phyloP scores from a whole-genome alignment of 106 monocot species.

The Dendrobium huoshanense region DNA sequence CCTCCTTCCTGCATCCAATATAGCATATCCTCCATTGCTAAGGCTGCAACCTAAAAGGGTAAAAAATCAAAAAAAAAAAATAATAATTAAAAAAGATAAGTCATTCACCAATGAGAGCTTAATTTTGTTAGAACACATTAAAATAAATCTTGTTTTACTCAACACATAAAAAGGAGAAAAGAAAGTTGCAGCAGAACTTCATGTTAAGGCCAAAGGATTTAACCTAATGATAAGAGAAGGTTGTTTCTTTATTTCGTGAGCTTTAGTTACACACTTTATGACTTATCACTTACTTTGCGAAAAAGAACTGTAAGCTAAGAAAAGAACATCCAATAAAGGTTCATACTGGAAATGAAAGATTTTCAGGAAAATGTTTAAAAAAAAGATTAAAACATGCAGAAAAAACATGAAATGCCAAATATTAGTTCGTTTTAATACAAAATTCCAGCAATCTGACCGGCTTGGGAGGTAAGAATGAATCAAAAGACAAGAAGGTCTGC shows the following conservation, averaged over 20 bases:
- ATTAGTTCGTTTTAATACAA: background rate
- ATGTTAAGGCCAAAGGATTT: background rate
- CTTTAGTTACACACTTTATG: no score
- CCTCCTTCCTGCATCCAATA: constrained; percentile 99
- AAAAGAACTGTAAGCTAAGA: background rate
- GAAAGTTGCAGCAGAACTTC: background rate
- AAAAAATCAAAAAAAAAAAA: background rate
- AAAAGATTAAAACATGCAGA: background rate
- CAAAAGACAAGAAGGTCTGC: background rate
- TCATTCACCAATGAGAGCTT: background rate
- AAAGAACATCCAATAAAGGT: background rate
- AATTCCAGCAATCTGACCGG: background rate
- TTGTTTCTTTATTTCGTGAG: no score
- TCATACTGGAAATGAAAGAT: background rate
- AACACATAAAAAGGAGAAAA: background rate
- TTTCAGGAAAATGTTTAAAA: background rate
- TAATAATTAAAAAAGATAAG: background rate
- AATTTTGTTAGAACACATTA: background rate
- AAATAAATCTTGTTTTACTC: background rate
- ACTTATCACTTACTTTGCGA: no score
- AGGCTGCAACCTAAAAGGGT: constrained; percentile 71
- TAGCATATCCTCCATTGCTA: constrained; percentile 98
- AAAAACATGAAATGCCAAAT: background rate
- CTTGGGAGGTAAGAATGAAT: background rate
- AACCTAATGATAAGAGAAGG: no score